Conservation (phyloP, 371 early-diverging fungal genomes). For the Entomophthora muscae region DNA sequence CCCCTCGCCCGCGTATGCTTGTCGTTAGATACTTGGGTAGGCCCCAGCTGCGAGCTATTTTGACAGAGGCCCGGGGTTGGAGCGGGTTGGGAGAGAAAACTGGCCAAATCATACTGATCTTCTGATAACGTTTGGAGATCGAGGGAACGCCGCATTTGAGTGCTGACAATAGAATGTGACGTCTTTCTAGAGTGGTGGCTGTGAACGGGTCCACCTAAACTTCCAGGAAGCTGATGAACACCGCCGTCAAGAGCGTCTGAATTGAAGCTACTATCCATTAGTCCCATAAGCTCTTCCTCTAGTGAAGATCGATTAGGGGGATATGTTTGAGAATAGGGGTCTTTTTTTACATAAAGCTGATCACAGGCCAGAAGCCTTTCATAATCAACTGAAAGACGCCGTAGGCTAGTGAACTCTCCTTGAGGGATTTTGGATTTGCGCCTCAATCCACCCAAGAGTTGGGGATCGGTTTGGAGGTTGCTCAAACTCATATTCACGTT, state of each 20-base stretch:
- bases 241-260: not conserved
- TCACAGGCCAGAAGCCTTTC: no score
- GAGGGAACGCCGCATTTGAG: no score
- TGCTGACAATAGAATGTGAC: no score
- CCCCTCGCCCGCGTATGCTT: not conserved
- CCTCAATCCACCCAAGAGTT: not conserved
- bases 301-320: not conserved
- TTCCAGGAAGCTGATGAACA: not conserved
- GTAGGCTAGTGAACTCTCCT: not conserved
- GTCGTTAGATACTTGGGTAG: no score
- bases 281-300: not conserved
- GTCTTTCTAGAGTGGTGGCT: no score
- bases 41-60: no score
- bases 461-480: not conserved
- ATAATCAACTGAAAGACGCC: not conserved
- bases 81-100: not conserved
- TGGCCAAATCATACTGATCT: no score
- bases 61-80: not conserved
- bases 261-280: not conserved
- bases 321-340: not conserved
- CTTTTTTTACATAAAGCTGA: no score
- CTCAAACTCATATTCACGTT: not conserved
- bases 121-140: no score
- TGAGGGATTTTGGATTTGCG: not conserved
- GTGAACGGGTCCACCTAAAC: no score